phyloP scores from a whole-genome alignment of 2,329 filamentous ascomycete species.

The Curvularia spicifera region DNA sequence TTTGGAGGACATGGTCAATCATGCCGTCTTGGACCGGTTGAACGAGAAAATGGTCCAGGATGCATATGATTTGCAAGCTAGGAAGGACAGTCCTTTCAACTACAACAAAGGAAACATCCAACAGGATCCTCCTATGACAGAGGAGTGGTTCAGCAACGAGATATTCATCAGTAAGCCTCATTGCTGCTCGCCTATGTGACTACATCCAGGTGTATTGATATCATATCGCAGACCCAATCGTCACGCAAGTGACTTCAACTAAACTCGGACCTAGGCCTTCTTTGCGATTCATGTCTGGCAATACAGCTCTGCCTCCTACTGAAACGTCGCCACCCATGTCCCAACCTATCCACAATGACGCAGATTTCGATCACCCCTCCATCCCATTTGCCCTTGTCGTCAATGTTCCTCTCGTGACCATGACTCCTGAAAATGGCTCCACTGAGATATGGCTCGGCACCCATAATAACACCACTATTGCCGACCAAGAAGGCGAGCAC shows the following conservation, averaged over 20 bases:
- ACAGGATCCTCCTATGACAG: conserved; percentile 63
- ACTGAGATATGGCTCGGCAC: conserved; percentile 61
- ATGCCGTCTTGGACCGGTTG: conserved; percentile 60
- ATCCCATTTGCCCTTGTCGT: conserved; percentile 56
- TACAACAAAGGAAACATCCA: conserved; percentile 69
- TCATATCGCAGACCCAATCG: conserved; percentile 57
- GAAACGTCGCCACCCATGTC: conserved; percentile 44
- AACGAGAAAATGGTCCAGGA: conserved; percentile 67
- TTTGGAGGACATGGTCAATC: conserved; percentile 48
- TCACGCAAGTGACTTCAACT: conserved; percentile 62
- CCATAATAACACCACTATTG: conserved; percentile 49
- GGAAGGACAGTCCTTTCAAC: conserved; percentile 64
- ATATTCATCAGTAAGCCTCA: conserved; percentile 61
- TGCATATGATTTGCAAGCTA: conserved; percentile 58
- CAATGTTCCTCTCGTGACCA: conserved; percentile 57
- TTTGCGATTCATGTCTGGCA: conserved; percentile 44
- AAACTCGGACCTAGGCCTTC: conserved; percentile 44
- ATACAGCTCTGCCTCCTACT: conserved; percentile 54
- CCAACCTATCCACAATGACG: conserved; percentile 45
- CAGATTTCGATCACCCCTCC: conserved; percentile 41
- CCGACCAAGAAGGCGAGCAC: conserved; percentile 51
- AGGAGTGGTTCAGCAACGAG: conserved; percentile 43
- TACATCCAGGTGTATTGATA: background rate
- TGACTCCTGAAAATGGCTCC: conserved; percentile 54
- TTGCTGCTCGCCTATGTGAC: too few species aligned